Percentiles rank a stretch among this genome's conserved stretches.
phyloP scores from a whole-genome alignment of 1,284 basidiomycete genomes.

The Coriolopsis trogii region DNA sequence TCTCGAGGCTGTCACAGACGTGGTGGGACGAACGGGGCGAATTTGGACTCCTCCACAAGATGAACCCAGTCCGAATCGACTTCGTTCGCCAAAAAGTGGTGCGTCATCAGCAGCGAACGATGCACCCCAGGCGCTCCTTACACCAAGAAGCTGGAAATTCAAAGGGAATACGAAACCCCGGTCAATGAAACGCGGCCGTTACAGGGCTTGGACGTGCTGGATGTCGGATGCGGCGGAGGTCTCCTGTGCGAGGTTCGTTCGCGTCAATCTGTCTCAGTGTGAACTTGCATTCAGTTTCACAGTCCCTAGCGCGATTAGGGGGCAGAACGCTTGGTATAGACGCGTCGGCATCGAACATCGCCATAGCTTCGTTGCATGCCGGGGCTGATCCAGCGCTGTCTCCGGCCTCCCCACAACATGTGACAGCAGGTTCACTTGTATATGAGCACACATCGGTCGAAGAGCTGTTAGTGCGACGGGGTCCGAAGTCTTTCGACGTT shows the following conservation, averaged over 20 bases:
- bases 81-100: conserved; percentile 84
- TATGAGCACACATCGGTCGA: conserved; percentile 89
- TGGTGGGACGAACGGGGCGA: conserved; percentile 99
- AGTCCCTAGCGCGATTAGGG: conserved; percentile 89
- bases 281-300: conserved; percentile 1
- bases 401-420: conserved; percentile 2
- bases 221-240: conserved; percentile 96
- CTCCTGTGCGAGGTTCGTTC: conserved; percentile 82
- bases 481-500: conserved; percentile 78
- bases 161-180: conserved; percentile 51
- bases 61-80: conserved; percentile 91
- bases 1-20: conserved; percentile 86
- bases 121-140: neutral
- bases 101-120: conserved; percentile 1
- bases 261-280: neutral
- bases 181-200: conserved; percentile 43
- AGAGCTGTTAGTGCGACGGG: conserved; percentile 52
- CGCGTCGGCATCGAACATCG: conserved; percentile 86
- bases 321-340: conserved; percentile 89
- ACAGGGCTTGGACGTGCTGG: conserved; percentile 70
- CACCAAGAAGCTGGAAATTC: conserved; percentile 33
- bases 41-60: conserved; percentile 88
- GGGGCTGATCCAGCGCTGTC: conserved; percentile 68
- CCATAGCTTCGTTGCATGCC: conserved; percentile 86
- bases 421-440: conserved; percentile 43